A percentile compares a stretch with the other conserved stretches of the same genome.
Evolutionary conservation across 2,329 filamentous ascomycete genomes (phyloP).

Genomic region (Paecilomyces sp.): DNA sequence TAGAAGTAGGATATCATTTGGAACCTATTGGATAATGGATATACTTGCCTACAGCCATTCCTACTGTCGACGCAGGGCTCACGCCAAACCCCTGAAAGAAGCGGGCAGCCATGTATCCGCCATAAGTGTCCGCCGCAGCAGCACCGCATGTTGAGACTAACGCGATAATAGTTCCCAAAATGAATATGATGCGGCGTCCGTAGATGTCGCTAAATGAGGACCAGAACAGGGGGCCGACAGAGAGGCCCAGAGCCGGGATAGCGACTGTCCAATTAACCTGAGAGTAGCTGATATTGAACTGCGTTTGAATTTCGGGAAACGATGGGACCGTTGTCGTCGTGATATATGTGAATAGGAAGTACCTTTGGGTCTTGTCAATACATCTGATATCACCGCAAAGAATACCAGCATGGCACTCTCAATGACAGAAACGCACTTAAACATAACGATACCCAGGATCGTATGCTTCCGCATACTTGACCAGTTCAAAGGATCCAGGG

Average conservation of each 20-base stretch:
- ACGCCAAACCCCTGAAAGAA: constrained; percentile 54
- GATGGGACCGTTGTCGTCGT: constrained; percentile 52
- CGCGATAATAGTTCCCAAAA: constrained; percentile 38
- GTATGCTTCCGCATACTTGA: constrained; percentile 39
- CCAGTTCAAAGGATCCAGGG: constrained; percentile 52
- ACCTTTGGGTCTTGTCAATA: constrained; percentile 24
- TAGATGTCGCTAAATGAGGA: constrained; percentile 46
- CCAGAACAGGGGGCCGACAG: constrained; percentile 46
- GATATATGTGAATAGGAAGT: constrained; percentile 54
- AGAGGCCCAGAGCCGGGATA: constrained; percentile 44
- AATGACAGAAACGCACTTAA: constrained; percentile 32
- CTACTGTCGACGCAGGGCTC: constrained; percentile 48
- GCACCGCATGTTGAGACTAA: constrained; percentile 37
- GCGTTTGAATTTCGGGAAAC: constrained; percentile 42
- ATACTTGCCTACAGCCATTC: constrained; percentile 40
- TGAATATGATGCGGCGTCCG: constrained; percentile 45
- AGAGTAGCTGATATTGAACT: constrained; percentile 39
- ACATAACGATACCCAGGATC: constrained; percentile 48
- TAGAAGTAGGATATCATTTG: not conserved
- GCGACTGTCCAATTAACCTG: constrained; percentile 52
- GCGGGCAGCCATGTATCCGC: constrained; percentile 50
- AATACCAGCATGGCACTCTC: not conserved
- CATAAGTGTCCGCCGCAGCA: constrained; percentile 35
- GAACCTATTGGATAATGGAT: not conserved
- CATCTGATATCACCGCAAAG: not conserved